phyloP scores from a whole-genome alignment of 2,329 filamentous ascomycete genomes.

The Calonectria honghensis region DNA sequence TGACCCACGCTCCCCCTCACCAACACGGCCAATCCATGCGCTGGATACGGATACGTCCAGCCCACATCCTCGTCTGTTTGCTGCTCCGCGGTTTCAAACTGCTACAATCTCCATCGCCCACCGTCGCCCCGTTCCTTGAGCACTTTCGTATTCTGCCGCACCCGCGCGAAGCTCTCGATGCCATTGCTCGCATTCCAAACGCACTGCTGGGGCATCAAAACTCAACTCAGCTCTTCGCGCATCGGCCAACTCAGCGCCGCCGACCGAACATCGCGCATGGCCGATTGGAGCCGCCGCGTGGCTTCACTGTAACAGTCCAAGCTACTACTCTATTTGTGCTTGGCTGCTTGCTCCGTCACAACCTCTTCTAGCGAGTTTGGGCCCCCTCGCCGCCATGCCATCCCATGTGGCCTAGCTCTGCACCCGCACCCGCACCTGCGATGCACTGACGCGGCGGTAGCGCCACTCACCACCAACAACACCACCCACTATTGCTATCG shows the following conservation, averaged over 20 bases:
- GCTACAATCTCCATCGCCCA: neutral
- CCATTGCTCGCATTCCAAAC: conserved; percentile 16
- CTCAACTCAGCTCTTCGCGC: neutral
- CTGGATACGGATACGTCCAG: conserved; percentile 18
- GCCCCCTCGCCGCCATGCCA: conserved; percentile 18
- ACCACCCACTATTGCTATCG: neutral
- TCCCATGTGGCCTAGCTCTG: conserved; percentile 20
- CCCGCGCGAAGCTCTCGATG: conserved; percentile 6
- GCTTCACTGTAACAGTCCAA: conserved; percentile 5
- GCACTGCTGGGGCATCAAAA: conserved; percentile 1
- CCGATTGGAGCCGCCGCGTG: conserved; percentile 4
- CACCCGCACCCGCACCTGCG: conserved; percentile 1
- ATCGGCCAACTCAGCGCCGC: neutral
- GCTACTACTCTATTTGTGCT: neutral
- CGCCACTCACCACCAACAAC: conserved; percentile 10
- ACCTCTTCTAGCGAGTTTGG: conserved; percentile 9
- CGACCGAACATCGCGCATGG: conserved; percentile 3
- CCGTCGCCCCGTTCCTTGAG: conserved; percentile 16
- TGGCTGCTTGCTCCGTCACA: conserved; percentile 13
- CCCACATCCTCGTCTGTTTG: conserved; percentile 17
- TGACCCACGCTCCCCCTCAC: conserved; percentile 4
- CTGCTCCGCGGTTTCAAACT: conserved; percentile 13
- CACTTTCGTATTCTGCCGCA: conserved; percentile 7
- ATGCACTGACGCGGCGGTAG: conserved; percentile 34
- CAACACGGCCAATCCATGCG: conserved; percentile 22